Percentiles rank a stretch among this genome's conserved stretches.
phyloP scores from a whole-genome alignment of 2,329 filamentous ascomycete species.

The Epichloe sp. region DNA sequence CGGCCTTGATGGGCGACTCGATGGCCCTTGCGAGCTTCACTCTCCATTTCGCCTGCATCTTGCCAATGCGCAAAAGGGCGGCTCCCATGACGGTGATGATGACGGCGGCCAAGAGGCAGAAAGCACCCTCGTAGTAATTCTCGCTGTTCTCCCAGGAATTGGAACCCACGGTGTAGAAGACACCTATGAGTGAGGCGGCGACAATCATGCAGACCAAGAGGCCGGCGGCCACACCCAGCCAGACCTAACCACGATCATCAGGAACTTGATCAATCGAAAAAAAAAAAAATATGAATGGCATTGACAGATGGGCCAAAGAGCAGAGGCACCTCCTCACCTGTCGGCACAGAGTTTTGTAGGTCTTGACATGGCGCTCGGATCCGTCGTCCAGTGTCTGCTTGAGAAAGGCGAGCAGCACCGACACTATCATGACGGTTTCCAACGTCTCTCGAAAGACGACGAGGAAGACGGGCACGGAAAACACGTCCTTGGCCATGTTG shows the following conservation, averaged over 20 bases:
- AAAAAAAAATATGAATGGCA: no score
- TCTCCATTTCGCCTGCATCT: slow-evolving; percentile 80
- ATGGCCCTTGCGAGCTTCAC: slow-evolving; percentile 63
- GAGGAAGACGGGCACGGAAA: slow-evolving; percentile 75
- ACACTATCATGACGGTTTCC: slow-evolving; percentile 74
- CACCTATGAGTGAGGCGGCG: slow-evolving; percentile 55
- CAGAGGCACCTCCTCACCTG: slow-evolving; percentile 33
- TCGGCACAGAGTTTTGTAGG: slow-evolving; percentile 55
- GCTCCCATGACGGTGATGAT: slow-evolving; percentile 76
- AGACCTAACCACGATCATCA: slow-evolving; percentile 20
- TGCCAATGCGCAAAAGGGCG: slow-evolving; percentile 66
- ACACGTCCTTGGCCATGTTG: slow-evolving; percentile 53
- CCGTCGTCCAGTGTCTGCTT: slow-evolving; percentile 63
- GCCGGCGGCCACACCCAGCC: slow-evolving; percentile 51
- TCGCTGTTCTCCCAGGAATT: slow-evolving; percentile 57
- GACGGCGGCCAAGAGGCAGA: slow-evolving; percentile 58
- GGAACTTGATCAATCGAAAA: no score
- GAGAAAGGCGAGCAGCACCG: slow-evolving; percentile 72
- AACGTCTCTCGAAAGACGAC: slow-evolving; percentile 78
- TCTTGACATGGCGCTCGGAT: slow-evolving; percentile 42
- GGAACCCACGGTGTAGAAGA: slow-evolving; percentile 55
- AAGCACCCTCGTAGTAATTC: slow-evolving; percentile 69
- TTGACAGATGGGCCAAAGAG: accelerated
- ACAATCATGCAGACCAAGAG: slow-evolving; percentile 52
- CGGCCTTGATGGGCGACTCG: slow-evolving; percentile 34